Percentiles rank a stretch among this genome's conserved stretches.
phyloP scores from a whole-genome alignment of 2,329 filamentous ascomycete species.

The Tolypocladium tundrense region DNA sequence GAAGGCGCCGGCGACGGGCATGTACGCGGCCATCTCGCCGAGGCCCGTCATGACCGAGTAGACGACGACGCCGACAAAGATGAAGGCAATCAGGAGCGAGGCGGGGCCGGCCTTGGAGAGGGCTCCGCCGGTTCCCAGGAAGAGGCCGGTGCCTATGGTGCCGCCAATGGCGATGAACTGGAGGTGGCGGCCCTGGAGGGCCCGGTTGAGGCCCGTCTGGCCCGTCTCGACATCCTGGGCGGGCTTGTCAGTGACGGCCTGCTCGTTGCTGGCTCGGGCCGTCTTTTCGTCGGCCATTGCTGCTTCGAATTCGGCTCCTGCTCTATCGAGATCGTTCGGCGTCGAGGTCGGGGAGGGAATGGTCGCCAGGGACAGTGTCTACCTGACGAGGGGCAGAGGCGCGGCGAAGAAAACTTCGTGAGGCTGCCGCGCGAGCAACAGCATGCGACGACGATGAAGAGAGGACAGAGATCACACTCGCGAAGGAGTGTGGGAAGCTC shows the following conservation, averaged over 20 bases:
- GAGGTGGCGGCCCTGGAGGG: constrained; percentile 29
- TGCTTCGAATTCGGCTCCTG: not conserved
- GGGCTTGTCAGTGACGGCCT: constrained; percentile 5
- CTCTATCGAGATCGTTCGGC: not conserved
- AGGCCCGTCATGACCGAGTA: constrained; percentile 64
- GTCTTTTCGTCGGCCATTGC: constrained; percentile 16
- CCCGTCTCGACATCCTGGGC: constrained; percentile 24
- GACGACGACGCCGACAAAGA: constrained; percentile 61
- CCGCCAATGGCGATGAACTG: constrained; percentile 45
- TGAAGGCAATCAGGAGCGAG: constrained; percentile 56
- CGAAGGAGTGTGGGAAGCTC: not conserved
- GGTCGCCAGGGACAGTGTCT: constrained; percentile 1
- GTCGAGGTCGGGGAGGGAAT: not conserved
- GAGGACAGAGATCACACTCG: not conserved
- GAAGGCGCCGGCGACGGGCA: constrained; percentile 68
- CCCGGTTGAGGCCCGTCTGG: constrained; percentile 22
- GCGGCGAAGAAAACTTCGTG: not conserved
- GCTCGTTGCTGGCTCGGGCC: constrained; percentile 16
- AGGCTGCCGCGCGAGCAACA: not conserved
- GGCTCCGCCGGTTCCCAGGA: constrained; percentile 56
- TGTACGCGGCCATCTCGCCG: constrained; percentile 66
- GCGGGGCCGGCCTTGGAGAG: constrained; percentile 55
- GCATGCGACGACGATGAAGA: not conserved
- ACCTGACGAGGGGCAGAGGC: not conserved
- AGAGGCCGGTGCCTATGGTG: constrained; percentile 64